Evolutionary conservation across 2,329 filamentous ascomycete genomes (phyloP).

Genomic region (Septoria linicola): DNA sequence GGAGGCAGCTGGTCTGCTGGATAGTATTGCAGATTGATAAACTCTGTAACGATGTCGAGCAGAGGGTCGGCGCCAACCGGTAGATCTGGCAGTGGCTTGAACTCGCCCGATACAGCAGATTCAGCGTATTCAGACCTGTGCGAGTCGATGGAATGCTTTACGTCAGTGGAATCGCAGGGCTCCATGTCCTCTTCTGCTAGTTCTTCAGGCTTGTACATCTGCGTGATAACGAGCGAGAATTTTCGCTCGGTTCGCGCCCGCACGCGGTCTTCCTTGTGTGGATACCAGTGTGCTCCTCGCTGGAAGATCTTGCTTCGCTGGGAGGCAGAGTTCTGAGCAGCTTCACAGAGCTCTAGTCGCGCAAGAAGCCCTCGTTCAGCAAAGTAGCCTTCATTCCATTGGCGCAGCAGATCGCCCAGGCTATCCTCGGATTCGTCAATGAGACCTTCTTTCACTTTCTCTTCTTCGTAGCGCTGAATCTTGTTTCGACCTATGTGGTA

Average conservation of each 20-base stretch:
- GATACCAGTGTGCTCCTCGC: slow-evolving; percentile 20
- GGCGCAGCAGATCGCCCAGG: slow-evolving; percentile 25
- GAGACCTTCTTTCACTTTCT: slow-evolving; percentile 27
- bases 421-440: slow-evolving; percentile 19
- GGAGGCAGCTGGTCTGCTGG: slow-evolving; percentile 7
- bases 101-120: background rate
- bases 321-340: slow-evolving; percentile 19
- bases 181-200: slow-evolving; percentile 4
- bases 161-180: background rate
- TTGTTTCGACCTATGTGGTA: slow-evolving; percentile 18
- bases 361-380: slow-evolving; percentile 25
- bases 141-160: background rate
- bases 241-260: slow-evolving; percentile 27
- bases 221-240: slow-evolving; percentile 29
- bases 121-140: background rate
- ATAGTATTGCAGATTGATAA: background rate
- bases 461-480: slow-evolving; percentile 25
- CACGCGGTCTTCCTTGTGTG: slow-evolving; percentile 22
- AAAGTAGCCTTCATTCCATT: slow-evolving; percentile 31
- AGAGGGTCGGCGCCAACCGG: slow-evolving; percentile 6
- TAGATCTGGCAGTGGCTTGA: slow-evolving; percentile 16
- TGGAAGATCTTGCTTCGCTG: slow-evolving; percentile 21
- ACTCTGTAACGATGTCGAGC: slow-evolving; percentile 3
- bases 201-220: slow-evolving; percentile 18
- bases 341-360: slow-evolving; percentile 26